These are phyloP conservation scores for Vitis labrusca DNA, from an alignment of 164 flowering plant genomes.

Conservation along the genomic window DNA sequence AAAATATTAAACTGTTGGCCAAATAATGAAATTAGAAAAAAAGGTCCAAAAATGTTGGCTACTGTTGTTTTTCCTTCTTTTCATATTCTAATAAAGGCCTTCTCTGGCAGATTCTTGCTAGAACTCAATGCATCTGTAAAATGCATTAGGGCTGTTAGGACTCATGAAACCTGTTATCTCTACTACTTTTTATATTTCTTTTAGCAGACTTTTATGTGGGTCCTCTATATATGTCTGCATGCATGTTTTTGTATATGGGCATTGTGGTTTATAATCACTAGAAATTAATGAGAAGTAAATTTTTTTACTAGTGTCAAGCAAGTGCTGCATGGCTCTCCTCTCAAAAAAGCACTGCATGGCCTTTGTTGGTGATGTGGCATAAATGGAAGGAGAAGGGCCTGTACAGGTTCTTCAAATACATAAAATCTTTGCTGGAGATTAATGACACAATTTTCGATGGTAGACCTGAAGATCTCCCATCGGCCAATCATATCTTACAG, in stretches of 20 bases:
- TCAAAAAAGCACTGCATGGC: slow-evolving; percentile 26
- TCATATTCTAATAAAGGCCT: no score
- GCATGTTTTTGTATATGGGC: neutral
- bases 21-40: no score
- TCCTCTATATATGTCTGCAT: no score
- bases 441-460: slow-evolving; percentile 43
- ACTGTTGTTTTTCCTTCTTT: no score
- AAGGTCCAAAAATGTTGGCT: no score
- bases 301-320: slow-evolving; percentile 10
- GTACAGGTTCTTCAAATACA: slow-evolving; percentile 20
- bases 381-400: slow-evolving; percentile 42
- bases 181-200: no score
- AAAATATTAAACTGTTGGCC: no score
- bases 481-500: slow-evolving; percentile 68
- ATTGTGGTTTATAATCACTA: neutral
- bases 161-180: no score
- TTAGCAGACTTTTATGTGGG: no score
- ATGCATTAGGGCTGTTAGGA: no score
- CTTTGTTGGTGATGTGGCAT: slow-evolving; percentile 26
- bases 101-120: no score
- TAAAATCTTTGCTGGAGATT: slow-evolving; percentile 44
- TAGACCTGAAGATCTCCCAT: slow-evolving; percentile 36
- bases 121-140: no score
- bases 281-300: neutral
- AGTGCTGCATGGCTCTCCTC: slow-evolving; percentile 22